Evolutionary conservation across 805 yeast species (phyloP), one percentile per base, ranked within the genome.

Genomic region (Blastobotrys mokoenaii): DNA sequence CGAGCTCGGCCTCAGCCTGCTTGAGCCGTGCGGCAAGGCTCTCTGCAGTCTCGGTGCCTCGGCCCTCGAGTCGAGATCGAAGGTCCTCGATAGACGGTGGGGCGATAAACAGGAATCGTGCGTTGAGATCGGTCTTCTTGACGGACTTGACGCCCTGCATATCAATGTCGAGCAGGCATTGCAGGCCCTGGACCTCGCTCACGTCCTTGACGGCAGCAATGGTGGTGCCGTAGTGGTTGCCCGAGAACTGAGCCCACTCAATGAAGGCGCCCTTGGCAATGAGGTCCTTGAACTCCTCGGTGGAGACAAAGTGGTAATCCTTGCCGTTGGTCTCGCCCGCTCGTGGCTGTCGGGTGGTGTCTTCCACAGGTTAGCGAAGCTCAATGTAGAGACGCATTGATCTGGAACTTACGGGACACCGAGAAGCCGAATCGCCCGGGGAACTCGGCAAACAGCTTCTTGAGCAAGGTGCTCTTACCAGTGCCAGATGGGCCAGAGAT

Each of bases 131-230:
- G 14, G 95, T 78, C 45, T 77, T 68, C 69, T 93, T 93, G 53
- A 93, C 96, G 20, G 87, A 74, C 69, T 84, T 82, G 58, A 93
- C 98, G 54, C 99, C 99, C 70, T 93, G 97, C 97, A 90, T 89
- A 75, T 93, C 99, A 54, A 93, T 93, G 67, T 93, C 99, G 62
- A 93, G 73, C 51, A 93, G 81, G 71, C 97, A 93, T 44, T 81
- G 82, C 65, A 74, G 79, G 56, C 87, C 84, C 49, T 73, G 63
- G 43, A 67, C 65, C 25, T 53, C 53, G 29, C 72, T 65, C 38
- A 84, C 89, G 51, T 80, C 82, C 56, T 84, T 75, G 39, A 93
- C 97, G 27, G 96, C 82, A 60, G 79, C 82, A 57, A 87, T 73
- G 40, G 96, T 73, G 41, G 98, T 93, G 48, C 99, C 99, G 67